Base-by-base conservation (phyloP, 169 alveolate genomes). In the Eimeria nieschulzi region DNA sequence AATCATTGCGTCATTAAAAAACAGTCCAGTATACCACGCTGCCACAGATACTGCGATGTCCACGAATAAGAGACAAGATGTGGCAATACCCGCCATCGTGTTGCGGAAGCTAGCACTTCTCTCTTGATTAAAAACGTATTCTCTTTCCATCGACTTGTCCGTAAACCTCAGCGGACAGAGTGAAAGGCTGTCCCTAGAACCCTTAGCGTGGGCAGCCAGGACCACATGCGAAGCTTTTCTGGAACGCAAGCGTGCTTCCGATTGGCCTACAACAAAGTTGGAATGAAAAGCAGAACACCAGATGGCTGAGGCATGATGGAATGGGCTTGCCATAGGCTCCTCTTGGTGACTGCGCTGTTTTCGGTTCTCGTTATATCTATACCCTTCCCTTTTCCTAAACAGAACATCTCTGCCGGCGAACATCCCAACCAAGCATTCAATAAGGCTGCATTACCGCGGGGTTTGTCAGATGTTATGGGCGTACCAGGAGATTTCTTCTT, bases 71-170 rank as follows among this genome's bases (percentile, higher is more conserved):
- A 82, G 26, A 82, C 19, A 59, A 13, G 64, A 12, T 0, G 73
- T 33, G 21, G 33, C 8, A 12, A 46, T 6, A 12, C 90, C 90
- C 33, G 90, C 56, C 56, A 82, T 26, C 9, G 46, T 56, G 21
- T 82, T 82, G 56, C 90, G 63, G 61, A 55, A 82, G 10, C 68
- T 23, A 46, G 68, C 64, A 26, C 46, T 7, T 21, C 90, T 55
- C 17, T 56, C 68, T n/a, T 82, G 64, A 63, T 82, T 82, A 19
- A 12, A 82, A 19, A 10, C 90, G 46, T 26, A 82, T 21, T 82
- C 90, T 19, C 26, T 61, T n/a, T 82, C 90, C 61, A 82, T 82
- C 61, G 33, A 55, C 59, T 61, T 56, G 61, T 82, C 90, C 59
- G 59, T 19, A 39, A 59, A 82, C 17, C 78, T 33, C 63, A 82